Evolutionary conservation across 202 grass and related monocot species (phyloP).

Genomic region (Setaria italica): DNA sequence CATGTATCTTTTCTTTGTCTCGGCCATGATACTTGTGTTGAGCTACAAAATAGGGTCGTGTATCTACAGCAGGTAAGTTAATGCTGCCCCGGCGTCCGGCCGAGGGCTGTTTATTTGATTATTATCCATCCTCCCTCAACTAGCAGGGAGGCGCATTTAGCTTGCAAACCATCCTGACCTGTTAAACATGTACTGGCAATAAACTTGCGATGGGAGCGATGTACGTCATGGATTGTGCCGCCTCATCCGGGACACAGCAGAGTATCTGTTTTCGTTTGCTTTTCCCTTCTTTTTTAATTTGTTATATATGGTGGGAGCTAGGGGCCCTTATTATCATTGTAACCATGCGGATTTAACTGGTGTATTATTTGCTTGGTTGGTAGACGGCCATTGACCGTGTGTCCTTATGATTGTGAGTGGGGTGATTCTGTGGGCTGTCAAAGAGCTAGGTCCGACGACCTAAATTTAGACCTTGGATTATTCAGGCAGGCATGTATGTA

Average conservation of each 20-base stretch:
- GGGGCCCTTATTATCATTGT: neutral
- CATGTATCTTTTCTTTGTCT: constrained; percentile 70
- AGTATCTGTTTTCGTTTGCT: neutral
- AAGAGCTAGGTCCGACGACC: no score
- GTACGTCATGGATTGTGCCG: neutral
- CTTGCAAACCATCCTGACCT: constrained; percentile 25
- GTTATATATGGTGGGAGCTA: neutral
- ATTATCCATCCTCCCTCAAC: constrained; percentile 3
- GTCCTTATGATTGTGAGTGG: no score
- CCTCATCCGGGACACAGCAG: neutral
- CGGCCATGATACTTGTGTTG: constrained; percentile 68
- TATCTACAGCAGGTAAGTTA: constrained; percentile 70
- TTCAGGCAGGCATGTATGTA: no score
- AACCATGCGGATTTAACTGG: neutral
- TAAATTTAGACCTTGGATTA: no score
- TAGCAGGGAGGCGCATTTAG: constrained; percentile 34
- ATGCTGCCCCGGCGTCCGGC: neutral
- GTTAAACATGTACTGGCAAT: constrained; percentile 35
- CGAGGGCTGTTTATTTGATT: constrained; percentile 23
- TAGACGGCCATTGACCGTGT: no score
- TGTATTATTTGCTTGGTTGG: no score
- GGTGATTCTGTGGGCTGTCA: no score
- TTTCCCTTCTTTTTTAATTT: neutral
- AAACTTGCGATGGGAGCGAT: constrained; percentile 27
- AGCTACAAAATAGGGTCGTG: constrained; percentile 81